Evolutionary conservation across 768 basidiomycete genomes (phyloP).

Genomic region (Serendipita sp.): DNA sequence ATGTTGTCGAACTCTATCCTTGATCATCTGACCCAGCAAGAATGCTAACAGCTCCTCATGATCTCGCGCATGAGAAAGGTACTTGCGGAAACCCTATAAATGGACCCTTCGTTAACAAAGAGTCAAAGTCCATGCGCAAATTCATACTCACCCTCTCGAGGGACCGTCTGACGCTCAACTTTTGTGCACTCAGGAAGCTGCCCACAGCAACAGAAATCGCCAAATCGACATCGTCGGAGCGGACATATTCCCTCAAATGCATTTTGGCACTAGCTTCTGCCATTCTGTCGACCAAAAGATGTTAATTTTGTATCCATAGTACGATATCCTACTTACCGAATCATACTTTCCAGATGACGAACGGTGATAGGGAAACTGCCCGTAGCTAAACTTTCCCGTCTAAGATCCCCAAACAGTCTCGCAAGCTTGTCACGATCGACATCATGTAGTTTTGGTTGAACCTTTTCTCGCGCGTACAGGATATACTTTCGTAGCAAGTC

Average conservation of each 20-base stretch:
- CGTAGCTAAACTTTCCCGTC: constrained; percentile 89
- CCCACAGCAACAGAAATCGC: constrained; percentile 91
- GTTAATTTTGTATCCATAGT: neutral
- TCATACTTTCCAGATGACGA: constrained; percentile 96
- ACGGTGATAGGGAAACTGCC: constrained; percentile 99
- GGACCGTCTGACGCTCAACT: constrained; percentile 97
- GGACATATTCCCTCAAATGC: constrained; percentile 90
- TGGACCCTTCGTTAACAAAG: neutral
- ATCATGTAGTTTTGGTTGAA: constrained; percentile 84
- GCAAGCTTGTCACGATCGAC: constrained; percentile 92
- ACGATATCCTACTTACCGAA: constrained; percentile 29
- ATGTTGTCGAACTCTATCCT: constrained; percentile 77
- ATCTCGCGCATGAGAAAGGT: constrained; percentile 87
- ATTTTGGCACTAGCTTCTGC: constrained; percentile 97
- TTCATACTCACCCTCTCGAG: constrained; percentile 62
- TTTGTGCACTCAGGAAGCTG: constrained; percentile 92
- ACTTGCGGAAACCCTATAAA: constrained; percentile 83
- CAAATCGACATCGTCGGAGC: constrained; percentile 89
- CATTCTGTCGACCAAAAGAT: constrained; percentile 30
- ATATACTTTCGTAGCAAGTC: constrained; percentile 94
- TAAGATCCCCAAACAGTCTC: constrained; percentile 84
- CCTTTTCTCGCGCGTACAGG: constrained; percentile 92
- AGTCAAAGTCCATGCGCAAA: neutral
- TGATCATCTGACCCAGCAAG: constrained; percentile 83
- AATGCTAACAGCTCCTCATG: constrained; percentile 92